These are phyloP conservation scores for Nicotiana attenuata DNA, from an alignment of 257 asterid species.

Conservation along the genomic window DNA sequence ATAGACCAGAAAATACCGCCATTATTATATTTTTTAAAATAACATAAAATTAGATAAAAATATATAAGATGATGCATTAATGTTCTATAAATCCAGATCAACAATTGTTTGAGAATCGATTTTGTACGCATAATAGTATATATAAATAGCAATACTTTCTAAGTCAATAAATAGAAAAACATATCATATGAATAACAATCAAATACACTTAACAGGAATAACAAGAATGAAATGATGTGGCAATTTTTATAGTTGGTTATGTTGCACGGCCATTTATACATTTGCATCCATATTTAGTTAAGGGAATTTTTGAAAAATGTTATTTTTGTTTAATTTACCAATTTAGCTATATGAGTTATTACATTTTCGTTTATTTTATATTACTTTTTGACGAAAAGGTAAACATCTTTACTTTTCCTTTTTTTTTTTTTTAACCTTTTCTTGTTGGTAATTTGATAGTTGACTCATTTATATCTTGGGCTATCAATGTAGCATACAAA, in stretches of 20 bases:
- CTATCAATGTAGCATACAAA: conserved; percentile 41
- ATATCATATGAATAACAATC: not conserved
- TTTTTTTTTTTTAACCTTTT: not conserved
- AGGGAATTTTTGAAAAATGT: no score
- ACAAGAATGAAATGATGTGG: no score
- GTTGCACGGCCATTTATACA: no score
- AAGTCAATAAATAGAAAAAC: not conserved
- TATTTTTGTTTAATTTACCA: no score
- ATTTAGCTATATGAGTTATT: no score
- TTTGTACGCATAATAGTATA: not conserved
- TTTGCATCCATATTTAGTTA: no score
- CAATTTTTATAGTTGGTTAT: no score
- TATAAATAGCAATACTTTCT: not conserved
- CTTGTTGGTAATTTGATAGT: not conserved
- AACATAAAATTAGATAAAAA: not conserved
- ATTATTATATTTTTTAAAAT: not conserved
- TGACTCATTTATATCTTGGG: not conserved
- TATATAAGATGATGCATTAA: not conserved
- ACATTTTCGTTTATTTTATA: no score
- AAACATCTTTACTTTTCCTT: no score
- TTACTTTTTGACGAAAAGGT: no score
- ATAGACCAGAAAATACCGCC: not conserved
- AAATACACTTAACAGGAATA: no score
- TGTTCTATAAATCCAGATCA: not conserved
- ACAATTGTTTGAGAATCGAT: not conserved